Base-by-base conservation (phyloP, 495 filamentous ascomycete species). In the Daldinia childiae region DNA sequence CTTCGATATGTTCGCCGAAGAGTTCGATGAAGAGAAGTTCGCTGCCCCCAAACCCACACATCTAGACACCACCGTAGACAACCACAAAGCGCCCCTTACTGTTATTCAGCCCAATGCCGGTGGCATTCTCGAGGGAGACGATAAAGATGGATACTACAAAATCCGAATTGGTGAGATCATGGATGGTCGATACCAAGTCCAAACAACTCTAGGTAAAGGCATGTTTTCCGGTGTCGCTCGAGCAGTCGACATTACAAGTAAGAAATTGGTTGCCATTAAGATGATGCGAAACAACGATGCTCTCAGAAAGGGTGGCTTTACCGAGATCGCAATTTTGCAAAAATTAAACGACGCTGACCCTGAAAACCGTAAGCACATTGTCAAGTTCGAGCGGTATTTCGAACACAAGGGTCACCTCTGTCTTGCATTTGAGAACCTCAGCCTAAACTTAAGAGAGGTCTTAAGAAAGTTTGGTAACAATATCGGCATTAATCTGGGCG, bases 201-300 rank as follows among this genome's bases (percentile, higher is more conserved):
- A 93, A 73, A 87, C 92, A 38, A 90, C 90, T 63, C 87, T 98
- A n/a, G 95, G 95, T 68, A 92, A 91, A 76, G 95, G 95, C 57
- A 95, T 98, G 89, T 99, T 98, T 73, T 96, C 95, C 0, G 91
- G 92, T 9, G 95, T 99, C n/a, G 92, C 96, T 27, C 90, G 92
- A 66, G 96, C 95, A n/a, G 85, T 85, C 64, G 95, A 98, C 78
- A 85, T 90, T 41, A 89, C 86, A 36, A 92, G 87, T 29, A 88
- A 88, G 62, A 86, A 86, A 69, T 74, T 90, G 17, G 92, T 96
- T 54, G 94, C 94, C 29, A 91, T 98, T 83, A 98, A 98, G 83
- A 92, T 98, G 74, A 95, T 97, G 77, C 88, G 93, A 51, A 95
- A 95, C 76, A 97, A 97, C 73, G 93, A 97, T 76, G 95, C 93